Evolutionary conservation across 192 early-diverging fungal species (phyloP), one percentile per base, ranked within the genome.

Genomic region (Coemansia sp.): DNA sequence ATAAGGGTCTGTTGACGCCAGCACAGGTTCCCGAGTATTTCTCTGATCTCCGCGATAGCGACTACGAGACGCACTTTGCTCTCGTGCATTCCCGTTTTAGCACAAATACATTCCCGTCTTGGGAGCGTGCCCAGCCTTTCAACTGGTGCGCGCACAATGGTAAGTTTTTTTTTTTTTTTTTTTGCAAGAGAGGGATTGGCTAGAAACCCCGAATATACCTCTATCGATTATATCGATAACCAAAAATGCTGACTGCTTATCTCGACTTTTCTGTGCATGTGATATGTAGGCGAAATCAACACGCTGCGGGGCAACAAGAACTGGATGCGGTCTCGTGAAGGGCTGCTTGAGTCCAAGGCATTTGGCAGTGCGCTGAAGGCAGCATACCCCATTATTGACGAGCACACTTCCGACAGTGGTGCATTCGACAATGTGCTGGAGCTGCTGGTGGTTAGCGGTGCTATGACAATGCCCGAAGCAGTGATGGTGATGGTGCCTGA

Each of bases 401-500:
- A 92, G 68, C 88, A 88, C 50, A 94, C 94, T 16, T 96, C 94
- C 0, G 96, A 98, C 79, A 97, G 94, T 8, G 91, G 94, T 3
- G 93, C 96, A 3, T 92, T 96, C 48, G 93, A 98, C 78, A 98
- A 94, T 48, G 96, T 98, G 33, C 82, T 96, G 8, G 96, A 98
- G 80, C 80, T 98, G 39, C 81, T 98, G 8, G 87, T 96, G 30
- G 85, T 90, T 63, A 95, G 93, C 68, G 92, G 92, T 58, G 90
- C 86, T 31, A 66, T 97, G 47, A 83, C 91, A 15, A 80, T 98
- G 59, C 94, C 96, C 48, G 92, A 98, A 68, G 92, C 93, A 33
- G 89, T 98, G 50, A 97, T 97, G 92, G 89, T 97, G 78, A 94
- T 98, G 94, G 87, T 97, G 71, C 96, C 96, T 38, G 96, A 98